A percentile compares a stretch with the other conserved stretches of the same genome.
Conservation (phyloP, 495 filamentous ascomycete genomes). For the Penicillium chermesinum region DNA sequence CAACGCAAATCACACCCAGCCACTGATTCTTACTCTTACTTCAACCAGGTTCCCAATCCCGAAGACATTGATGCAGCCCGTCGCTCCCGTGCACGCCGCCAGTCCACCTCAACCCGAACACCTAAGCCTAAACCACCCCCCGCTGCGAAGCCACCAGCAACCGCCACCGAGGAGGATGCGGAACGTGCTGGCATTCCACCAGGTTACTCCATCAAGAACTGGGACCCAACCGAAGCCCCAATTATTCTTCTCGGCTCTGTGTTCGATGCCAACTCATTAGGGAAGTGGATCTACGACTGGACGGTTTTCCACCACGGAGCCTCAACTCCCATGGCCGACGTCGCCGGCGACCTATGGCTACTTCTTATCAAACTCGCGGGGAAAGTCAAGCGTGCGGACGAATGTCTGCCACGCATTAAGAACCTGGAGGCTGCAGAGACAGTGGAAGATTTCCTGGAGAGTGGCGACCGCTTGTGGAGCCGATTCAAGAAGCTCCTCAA, state of each 20-base stretch:
- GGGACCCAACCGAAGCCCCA: constrained; percentile 90
- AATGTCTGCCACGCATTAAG: constrained; percentile 70
- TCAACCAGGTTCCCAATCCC: constrained; percentile 43
- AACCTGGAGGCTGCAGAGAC: constrained; percentile 68
- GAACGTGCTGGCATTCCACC: constrained; percentile 74
- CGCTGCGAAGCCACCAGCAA: constrained; percentile 47
- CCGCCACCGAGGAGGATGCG: constrained; percentile 84
- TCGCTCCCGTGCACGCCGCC: constrained; percentile 41
- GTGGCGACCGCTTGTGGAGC: constrained; percentile 80
- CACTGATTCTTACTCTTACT: constrained; percentile 52
- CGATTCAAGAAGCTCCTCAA: constrained; percentile 86
- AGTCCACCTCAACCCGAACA: constrained; percentile 46
- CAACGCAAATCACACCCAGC: constrained; percentile 45
- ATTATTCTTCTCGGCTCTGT: constrained; percentile 93
- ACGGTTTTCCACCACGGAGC: constrained; percentile 89
- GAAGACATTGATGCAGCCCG: constrained; percentile 42
- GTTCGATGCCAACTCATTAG: constrained; percentile 94
- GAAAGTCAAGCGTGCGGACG: constrained; percentile 89
- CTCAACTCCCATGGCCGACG: constrained; percentile 79
- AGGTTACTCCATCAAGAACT: constrained; percentile 97
- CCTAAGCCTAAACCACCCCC: constrained; percentile 43
- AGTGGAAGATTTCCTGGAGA: constrained; percentile 86
- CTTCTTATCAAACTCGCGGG: constrained; percentile 92
- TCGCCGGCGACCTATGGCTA: constrained; percentile 93
- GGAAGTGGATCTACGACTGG: constrained; percentile 99